Base-by-base conservation (phyloP, 495 filamentous ascomycete species). In the Penicillium riverlandense region DNA sequence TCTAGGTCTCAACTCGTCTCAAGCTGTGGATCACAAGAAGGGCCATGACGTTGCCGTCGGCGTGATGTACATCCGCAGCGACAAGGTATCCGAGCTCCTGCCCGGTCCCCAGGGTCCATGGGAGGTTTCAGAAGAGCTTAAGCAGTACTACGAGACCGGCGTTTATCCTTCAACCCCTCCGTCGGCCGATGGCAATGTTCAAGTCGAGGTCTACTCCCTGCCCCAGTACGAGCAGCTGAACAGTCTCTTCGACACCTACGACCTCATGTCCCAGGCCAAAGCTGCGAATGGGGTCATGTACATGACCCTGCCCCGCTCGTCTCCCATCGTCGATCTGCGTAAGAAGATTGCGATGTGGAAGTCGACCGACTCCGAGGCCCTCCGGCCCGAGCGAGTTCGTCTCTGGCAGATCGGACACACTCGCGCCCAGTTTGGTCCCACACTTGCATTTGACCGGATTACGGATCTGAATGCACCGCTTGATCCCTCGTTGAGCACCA, bases 31-130 rank as follows among this genome's bases (percentile, higher is more conserved):
- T 37, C 70, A 72, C 43, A 72, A 71, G 44, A 72, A 69, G 29
- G 74, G 74, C 11, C 69, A 77, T 28, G 76, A 83, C 35, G 71
- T 81, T 9, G 79, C 82, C 31, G 63, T 82, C 44, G 72, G 70
- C 5, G 67, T 47, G 16, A 71, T 80, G 61, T 84, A 84, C 57
- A 62, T 83, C 5, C 75, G 78, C 29, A 63, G 66, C 22, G 78
- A 83, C 51, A 58, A 74, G 38, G 59, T 72, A 2, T 47, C 55
- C 1, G 65, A 71, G 9, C 60, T 62, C 16, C 48, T 74, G 15
- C 69, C 70, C 33, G 70, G 70, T 35, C 63, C 65, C 1, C 63
- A 70, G 27, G 66, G 66, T 0, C 61, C 66, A n/a, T 72, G 69
- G 64, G 62, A 71, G 12, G 57, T 60, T 8, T 37, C 65, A 0